Base-by-base conservation (phyloP, 495 filamentous ascomycete species). In the Tuber umbilicatum region DNA sequence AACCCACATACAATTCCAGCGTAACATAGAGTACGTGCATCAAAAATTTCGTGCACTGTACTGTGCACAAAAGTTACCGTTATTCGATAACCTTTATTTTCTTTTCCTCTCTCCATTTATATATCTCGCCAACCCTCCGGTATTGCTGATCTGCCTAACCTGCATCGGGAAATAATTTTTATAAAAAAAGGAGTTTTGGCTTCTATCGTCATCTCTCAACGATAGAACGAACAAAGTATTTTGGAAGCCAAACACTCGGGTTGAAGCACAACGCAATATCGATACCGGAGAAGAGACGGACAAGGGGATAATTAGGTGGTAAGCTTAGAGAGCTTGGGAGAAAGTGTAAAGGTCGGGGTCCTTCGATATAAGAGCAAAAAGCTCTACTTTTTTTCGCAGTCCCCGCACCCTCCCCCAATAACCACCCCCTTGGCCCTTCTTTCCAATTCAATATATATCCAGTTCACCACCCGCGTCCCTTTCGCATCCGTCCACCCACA, bases 361-460 rank as follows among this genome's bases (percentile, higher is more conserved):
- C 27, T 64, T 64, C 27, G 55, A 64, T 64, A 64, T 35, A 64
- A 64, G 55, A 64, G 31, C 55, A 31, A 50, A 40, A 55, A 64
- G 55, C 55, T 64, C 55, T 64, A 19, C 50, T 64, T 64, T 64
- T 64, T 64, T 64, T 64, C 55, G 55, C 55, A 64, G 55, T 64
- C 55, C 55, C 55, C 55, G 55, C 55, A 64, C 27, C 55, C 55
- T 64, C 35, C 55, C 55, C 31, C 14, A 64, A 64, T 64, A 27
- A 64, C 55, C n/a, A n/a, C n/a, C n/a, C n/a, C 55, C 55, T 64
- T 64, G 55, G 55, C 55, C 35, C 4, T 27, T 35, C 55, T 64
- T 64, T 64, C 55, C 27, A 17, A 35, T 64, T 64, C 55, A 35
- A 64, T 64, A 64, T 64, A 64, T 64, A 64, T 64, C 55, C 55